Evolutionary conservation across 805 yeast species (phyloP).

Genomic region (Sugiyamaella smithiae): DNA sequence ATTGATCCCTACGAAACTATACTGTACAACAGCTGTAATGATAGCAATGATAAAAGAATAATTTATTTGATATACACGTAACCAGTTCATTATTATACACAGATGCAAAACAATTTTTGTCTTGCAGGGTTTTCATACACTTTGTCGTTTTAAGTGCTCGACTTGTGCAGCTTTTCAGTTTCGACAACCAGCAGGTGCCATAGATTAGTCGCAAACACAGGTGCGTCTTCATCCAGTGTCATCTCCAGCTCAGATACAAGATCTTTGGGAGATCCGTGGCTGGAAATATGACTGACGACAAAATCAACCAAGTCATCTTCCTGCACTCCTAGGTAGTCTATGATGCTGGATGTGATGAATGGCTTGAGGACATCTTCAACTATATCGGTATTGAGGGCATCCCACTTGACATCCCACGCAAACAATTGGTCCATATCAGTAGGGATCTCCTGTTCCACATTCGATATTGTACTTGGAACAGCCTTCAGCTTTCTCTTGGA

Average conservation of each 20-base stretch:
- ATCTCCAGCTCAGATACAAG: conserved; percentile 31
- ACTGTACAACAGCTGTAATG: too few relatives aligned
- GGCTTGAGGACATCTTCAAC: conserved; percentile 25
- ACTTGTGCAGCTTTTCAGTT: conserved; percentile 25
- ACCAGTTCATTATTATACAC: too few relatives aligned
- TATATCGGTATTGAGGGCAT: conserved; percentile 19
- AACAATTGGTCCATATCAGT: conserved; percentile 20
- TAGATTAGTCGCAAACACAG: conserved; percentile 24
- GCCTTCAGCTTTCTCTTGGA: conserved; percentile 6
- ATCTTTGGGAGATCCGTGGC: conserved; percentile 26
- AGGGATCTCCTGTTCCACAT: conserved; percentile 20
- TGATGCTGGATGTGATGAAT: conserved; percentile 23
- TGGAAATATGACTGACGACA: conserved; percentile 26
- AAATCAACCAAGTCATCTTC: conserved; percentile 35
- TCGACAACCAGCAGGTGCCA: conserved; percentile 29
- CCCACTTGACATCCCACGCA: conserved; percentile 28
- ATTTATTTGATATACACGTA: too few relatives aligned
- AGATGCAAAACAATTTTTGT: too few relatives aligned
- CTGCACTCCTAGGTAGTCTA: conserved; percentile 33
- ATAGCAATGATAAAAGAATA: too few relatives aligned
- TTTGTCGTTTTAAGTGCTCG: too few relatives aligned
- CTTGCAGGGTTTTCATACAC: too few relatives aligned
- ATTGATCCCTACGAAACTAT: too few relatives aligned
- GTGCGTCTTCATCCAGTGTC: conserved; percentile 46
- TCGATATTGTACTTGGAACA: neutral